Conservation (phyloP, 2,329 filamentous ascomycete species). For the Diaporthe humulicola region DNA sequence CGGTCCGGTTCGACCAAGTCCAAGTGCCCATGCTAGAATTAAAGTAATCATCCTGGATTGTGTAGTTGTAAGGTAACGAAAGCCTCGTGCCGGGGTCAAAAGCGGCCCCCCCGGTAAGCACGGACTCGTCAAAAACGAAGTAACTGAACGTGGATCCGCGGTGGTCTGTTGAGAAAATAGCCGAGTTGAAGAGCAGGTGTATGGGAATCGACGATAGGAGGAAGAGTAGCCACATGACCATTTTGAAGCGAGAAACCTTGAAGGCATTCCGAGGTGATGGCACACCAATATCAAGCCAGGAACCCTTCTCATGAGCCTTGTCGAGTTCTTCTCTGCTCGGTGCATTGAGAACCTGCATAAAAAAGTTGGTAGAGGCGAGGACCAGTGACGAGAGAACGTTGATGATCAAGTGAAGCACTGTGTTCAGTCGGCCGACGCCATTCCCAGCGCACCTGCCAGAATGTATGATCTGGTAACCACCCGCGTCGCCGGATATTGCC, state of each 20-base stretch:
- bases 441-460: background rate
- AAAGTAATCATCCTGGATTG: accelerated
- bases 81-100: slow-evolving; percentile 18
- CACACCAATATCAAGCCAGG: slow-evolving; percentile 58
- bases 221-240: slow-evolving; percentile 42
- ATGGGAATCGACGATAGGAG: slow-evolving; percentile 45
- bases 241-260: slow-evolving; percentile 41
- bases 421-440: slow-evolving; percentile 37
- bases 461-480: background rate
- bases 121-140: slow-evolving; percentile 39
- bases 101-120: slow-evolving; percentile 16
- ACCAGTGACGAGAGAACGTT: slow-evolving; percentile 61
- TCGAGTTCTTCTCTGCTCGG: slow-evolving; percentile 64
- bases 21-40: background rate
- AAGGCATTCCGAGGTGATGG: slow-evolving; percentile 55
- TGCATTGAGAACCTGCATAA: slow-evolving; percentile 64
- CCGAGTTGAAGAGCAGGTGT: slow-evolving; percentile 46
- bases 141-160: slow-evolving; percentile 32
- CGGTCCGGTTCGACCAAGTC: background rate
- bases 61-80: background rate
- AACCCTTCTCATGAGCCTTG: slow-evolving; percentile 57
- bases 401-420: slow-evolving; percentile 58
- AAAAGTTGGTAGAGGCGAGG: slow-evolving; percentile 62
- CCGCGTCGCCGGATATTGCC: background rate
- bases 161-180: slow-evolving; percentile 37